Conservation (phyloP, 169 alveolate genomes). For the Plasmodium fragile region DNA sequence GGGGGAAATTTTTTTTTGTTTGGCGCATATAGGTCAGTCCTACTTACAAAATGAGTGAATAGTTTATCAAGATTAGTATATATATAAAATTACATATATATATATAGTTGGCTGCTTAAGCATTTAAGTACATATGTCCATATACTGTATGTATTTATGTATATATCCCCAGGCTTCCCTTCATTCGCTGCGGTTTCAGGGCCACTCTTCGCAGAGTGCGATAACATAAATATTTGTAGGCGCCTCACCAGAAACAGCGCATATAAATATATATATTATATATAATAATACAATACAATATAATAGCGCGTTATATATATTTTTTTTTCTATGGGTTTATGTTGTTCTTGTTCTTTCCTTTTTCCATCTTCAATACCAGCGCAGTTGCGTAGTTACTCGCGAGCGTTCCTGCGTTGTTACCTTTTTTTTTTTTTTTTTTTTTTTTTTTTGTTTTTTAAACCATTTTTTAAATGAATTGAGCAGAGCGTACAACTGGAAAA, state of each 20-base stretch:
- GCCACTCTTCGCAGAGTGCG: background rate
- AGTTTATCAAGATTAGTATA: background rate
- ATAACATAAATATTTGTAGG: background rate
- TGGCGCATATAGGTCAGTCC: background rate
- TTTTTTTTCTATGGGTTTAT: background rate
- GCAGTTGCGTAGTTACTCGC: background rate
- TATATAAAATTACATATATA: too few relatives aligned
- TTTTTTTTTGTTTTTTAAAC: background rate
- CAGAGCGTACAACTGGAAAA: background rate
- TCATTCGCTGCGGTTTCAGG: background rate
- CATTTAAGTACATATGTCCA: background rate
- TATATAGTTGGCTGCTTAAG: background rate
- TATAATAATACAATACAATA: background rate
- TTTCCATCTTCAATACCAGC: background rate
- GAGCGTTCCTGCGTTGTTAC: background rate
- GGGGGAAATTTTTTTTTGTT: background rate
- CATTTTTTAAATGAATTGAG: background rate
- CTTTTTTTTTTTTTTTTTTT: background rate
- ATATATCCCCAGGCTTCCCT: background rate
- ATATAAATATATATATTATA: background rate
- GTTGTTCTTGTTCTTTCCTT: background rate
- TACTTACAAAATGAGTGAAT: background rate
- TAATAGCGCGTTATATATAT: background rate
- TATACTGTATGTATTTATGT: background rate
- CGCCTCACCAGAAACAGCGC: background rate